phyloP scores from a whole-genome alignment of 2,329 filamentous ascomycete genomes.

The Lachnellula cervina region DNA sequence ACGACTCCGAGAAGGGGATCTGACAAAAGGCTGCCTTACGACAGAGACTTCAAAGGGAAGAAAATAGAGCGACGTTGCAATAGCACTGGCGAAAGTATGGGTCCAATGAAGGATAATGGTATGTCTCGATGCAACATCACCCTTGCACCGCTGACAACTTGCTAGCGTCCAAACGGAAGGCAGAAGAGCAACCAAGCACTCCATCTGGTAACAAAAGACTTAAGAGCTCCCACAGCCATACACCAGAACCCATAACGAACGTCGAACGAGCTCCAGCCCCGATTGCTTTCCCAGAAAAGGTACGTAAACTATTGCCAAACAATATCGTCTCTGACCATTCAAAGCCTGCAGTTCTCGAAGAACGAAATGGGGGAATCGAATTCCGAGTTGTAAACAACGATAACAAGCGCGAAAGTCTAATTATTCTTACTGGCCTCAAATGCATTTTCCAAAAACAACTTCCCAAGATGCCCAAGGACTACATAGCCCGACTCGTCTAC shows the following conservation, averaged over 20 bases:
- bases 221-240: conserved; percentile 45
- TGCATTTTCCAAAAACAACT: conserved; percentile 98
- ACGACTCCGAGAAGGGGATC: neutral
- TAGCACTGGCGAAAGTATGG: conserved; percentile 16
- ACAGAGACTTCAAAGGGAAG: neutral
- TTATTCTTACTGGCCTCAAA: conserved; percentile 92
- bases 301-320: conserved; percentile 31
- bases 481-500: conserved; percentile 95
- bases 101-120: conserved; percentile 24
- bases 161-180: conserved; percentile 61
- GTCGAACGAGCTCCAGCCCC: conserved; percentile 51
- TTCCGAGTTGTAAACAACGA: conserved; percentile 99
- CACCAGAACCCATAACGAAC: conserved; percentile 41
- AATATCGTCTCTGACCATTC: conserved; percentile 23
- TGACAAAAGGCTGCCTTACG: neutral
- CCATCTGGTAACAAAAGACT: conserved; percentile 60
- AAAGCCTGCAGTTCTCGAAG: conserved; percentile 84
- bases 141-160: neutral
- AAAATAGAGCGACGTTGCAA: neutral
- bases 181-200: conserved; percentile 59
- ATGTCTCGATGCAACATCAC: neutral
- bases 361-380: conserved; percentile 90
- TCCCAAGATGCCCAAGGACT: conserved; percentile 99
- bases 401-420: conserved; percentile 76
- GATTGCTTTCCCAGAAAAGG: conserved; percentile 88